phyloP scores from a whole-genome alignment of 225 moss, liverwort and hornwort species.

The Marchantia paleacea region DNA sequence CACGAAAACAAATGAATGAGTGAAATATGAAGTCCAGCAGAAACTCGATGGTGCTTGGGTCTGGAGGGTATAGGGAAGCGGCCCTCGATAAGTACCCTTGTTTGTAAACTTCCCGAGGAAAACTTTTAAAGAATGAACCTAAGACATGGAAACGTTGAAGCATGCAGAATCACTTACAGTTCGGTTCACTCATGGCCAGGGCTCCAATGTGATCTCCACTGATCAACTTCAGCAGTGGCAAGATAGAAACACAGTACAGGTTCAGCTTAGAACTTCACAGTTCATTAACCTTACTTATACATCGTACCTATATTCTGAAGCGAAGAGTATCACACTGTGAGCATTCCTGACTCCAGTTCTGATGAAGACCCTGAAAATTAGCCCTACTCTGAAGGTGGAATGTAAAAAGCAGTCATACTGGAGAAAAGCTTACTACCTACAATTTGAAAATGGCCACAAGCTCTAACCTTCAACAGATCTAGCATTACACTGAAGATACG shows the following conservation, averaged over 20 bases:
- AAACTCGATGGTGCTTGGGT: not conserved
- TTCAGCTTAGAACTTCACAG: not conserved
- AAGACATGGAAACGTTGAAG: not conserved
- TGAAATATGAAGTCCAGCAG: not conserved
- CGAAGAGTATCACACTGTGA: no score
- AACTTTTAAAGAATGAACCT: not conserved
- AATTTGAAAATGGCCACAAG: no score
- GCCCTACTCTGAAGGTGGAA: no score
- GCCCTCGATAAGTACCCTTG: not conserved
- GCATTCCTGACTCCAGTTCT: no score
- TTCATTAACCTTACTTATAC: no score
- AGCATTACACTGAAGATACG: not conserved
- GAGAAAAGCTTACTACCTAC: no score
- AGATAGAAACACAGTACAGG: not conserved
- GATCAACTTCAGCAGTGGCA: constrained; percentile 58
- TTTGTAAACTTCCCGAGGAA: not conserved
- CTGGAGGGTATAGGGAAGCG: not conserved
- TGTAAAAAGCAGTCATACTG: no score
- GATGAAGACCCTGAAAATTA: no score
- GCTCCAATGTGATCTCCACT: constrained; percentile 97
- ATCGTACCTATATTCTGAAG: no score
- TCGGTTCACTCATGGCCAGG: constrained; percentile 99
- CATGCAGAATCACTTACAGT: constrained; percentile 55
- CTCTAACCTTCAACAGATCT: not conserved
- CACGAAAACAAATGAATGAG: no score